Evolutionary conservation across 345 rosid species (phyloP).

Genomic region (Carallia brachiata): DNA sequence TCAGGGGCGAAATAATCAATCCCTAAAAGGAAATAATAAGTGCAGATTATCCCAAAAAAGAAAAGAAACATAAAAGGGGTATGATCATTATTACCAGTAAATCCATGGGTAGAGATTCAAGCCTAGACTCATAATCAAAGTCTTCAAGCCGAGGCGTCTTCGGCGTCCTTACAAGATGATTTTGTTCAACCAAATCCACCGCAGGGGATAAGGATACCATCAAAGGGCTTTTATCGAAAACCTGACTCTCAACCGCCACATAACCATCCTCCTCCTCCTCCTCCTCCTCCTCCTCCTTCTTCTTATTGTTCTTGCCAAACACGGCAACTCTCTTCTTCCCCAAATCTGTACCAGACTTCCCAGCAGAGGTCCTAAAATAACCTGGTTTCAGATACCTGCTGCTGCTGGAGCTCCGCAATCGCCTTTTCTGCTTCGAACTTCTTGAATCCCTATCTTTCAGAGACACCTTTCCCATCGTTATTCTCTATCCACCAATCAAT

Average conservation of each 20-base stretch:
- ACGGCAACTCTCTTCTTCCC: constrained; percentile 70
- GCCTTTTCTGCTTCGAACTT: constrained; percentile 51
- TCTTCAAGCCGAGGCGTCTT: constrained; percentile 62
- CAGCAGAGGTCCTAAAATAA: constrained; percentile 32
- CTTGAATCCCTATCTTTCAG: constrained; percentile 43
- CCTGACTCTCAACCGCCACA: constrained; percentile 24
- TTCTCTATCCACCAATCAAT: neutral
- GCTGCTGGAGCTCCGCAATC: constrained; percentile 53
- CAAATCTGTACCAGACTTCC: constrained; percentile 65
- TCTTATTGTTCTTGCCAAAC: constrained; percentile 22
- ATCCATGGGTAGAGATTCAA: constrained; percentile 88
- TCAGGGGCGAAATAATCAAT: neutral
- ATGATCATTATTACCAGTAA: constrained; percentile 50
- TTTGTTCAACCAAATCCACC: constrained; percentile 47
- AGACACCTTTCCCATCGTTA: constrained; percentile 67
- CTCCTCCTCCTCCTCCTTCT: constrained; percentile 18
- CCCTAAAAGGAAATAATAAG: neutral
- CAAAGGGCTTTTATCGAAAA: constrained; percentile 50
- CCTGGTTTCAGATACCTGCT: constrained; percentile 78
- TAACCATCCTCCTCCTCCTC: constrained; percentile 38
- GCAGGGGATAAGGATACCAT: constrained; percentile 43
- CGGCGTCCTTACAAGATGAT: constrained; percentile 54
- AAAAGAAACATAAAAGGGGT: neutral
- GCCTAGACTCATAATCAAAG: constrained; percentile 58
- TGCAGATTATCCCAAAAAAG: neutral